Percentiles rank a stretch among this genome's conserved stretches.
phyloP scores from a whole-genome alignment of 169 alveolate species.

The Eimeria falciformis region DNA sequence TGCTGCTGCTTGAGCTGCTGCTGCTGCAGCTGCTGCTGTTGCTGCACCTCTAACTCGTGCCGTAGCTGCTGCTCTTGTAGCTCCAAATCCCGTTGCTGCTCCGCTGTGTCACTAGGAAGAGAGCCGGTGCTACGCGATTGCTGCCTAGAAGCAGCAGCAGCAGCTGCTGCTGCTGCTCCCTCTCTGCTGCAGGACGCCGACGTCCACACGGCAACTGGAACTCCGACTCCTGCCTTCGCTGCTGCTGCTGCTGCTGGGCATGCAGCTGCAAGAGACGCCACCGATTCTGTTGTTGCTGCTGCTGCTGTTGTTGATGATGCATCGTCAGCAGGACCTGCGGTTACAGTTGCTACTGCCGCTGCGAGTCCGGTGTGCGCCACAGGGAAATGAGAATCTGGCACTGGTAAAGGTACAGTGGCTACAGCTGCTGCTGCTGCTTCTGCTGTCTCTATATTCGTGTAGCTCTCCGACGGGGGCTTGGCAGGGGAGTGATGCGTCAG shows the following conservation, averaged over 20 bases:
- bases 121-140: conserved; percentile 33
- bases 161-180: conserved; percentile 26
- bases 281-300: conserved; percentile 7
- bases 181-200: conserved; percentile 17
- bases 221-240: neutral
- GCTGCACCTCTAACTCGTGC: conserved; percentile 45
- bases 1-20: conserved; percentile 12
- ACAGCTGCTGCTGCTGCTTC: neutral
- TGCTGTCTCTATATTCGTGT: neutral
- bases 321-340: neutral
- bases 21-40: conserved; percentile 64
- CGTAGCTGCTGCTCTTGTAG: conserved; percentile 52
- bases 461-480: neutral
- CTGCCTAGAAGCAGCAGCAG: neutral
- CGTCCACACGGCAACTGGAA: conserved; percentile 7
- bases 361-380: neutral
- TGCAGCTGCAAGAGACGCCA: neutral
- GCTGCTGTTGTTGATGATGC: conserved; percentile 1
- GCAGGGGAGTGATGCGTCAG: too few species aligned
- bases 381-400: neutral
- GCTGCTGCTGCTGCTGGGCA: conserved; percentile 30
- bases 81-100: neutral
- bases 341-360: neutral
- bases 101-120: neutral
- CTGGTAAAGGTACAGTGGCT: conserved; percentile 9